A percentile compares a stretch with the other conserved stretches of the same genome.
These are phyloP conservation scores for Orbilia ellipsospora DNA, from an alignment of 2,329 filamentous ascomycete genomes.

Conservation along the genomic window DNA sequence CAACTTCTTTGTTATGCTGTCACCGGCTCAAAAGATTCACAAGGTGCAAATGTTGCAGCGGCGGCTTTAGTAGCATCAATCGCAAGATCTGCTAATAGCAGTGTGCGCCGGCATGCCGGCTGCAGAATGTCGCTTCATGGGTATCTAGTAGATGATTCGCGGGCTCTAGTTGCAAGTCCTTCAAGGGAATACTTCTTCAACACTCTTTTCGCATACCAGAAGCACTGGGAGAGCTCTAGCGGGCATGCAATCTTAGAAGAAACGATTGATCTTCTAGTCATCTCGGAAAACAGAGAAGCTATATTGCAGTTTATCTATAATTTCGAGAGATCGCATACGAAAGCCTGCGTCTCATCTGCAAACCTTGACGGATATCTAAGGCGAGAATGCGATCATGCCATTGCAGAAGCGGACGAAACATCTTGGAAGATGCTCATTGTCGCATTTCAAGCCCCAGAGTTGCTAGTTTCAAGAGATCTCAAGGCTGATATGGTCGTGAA, in stretches of 20 bases:
- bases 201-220: conserved; percentile 49
- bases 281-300: conserved; percentile 42
- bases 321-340: conserved; percentile 50
- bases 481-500: conserved; percentile 47
- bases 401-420: conserved; percentile 37
- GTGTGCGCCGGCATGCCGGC: conserved; percentile 27
- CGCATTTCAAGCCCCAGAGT: conserved; percentile 45
- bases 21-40: conserved; percentile 25
- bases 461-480: conserved; percentile 41
- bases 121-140: conserved; percentile 64
- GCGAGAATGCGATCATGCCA: conserved; percentile 41
- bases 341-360: conserved; percentile 29
- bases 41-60: conserved; percentile 40
- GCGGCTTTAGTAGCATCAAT: conserved; percentile 41
- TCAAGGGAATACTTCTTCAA: conserved; percentile 51
- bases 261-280: conserved; percentile 42
- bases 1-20: conserved; percentile 32
- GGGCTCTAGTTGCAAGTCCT: conserved; percentile 42
- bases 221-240: conserved; percentile 45
- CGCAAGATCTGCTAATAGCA: conserved; percentile 47
- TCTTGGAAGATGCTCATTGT: conserved; percentile 55
- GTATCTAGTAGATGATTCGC: conserved; percentile 64
- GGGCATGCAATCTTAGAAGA: conserved; percentile 44
- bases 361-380: conserved; percentile 52
- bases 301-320: conserved; percentile 54